phyloP scores from a whole-genome alignment of 2,329 filamentous ascomycete genomes.

The Reticulascus tulasneorum region DNA sequence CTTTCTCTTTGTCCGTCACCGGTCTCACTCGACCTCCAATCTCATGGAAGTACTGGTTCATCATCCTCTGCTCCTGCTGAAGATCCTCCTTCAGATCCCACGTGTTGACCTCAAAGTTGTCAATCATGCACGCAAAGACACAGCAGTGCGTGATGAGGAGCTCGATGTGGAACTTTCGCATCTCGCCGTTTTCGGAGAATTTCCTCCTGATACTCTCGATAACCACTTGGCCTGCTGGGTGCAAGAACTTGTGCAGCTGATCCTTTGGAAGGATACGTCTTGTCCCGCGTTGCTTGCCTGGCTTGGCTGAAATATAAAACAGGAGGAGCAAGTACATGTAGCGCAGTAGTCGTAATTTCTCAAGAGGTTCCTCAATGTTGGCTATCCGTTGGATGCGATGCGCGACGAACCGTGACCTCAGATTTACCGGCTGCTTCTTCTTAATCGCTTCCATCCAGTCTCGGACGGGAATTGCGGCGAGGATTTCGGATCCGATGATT shows the following conservation, averaged over 20 bases:
- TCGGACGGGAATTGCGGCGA: slow-evolving; percentile 64
- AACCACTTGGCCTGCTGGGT: slow-evolving; percentile 56
- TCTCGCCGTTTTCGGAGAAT: slow-evolving; percentile 60
- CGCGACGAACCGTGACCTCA: slow-evolving; percentile 62
- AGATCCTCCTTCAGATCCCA: slow-evolving; percentile 68
- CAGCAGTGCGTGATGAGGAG: slow-evolving; percentile 70
- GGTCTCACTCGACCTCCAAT: slow-evolving; percentile 67
- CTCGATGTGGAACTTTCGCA: slow-evolving; percentile 70
- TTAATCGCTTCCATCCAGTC: slow-evolving; percentile 70
- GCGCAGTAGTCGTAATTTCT: slow-evolving; percentile 54
- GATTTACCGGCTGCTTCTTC: slow-evolving; percentile 51
- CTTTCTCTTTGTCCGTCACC: slow-evolving; percentile 58
- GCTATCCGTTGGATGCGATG: slow-evolving; percentile 53
- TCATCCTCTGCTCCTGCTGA: slow-evolving; percentile 64
- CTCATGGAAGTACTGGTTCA: slow-evolving; percentile 70
- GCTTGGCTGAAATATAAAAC: slow-evolving; percentile 45
- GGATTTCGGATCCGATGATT: slow-evolving; percentile 64
- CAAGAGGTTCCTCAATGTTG: slow-evolving; percentile 48
- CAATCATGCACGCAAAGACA: slow-evolving; percentile 66
- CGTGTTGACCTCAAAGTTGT: slow-evolving; percentile 70
- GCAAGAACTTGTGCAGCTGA: slow-evolving; percentile 54
- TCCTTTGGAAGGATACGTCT: slow-evolving; percentile 56
- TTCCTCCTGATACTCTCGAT: slow-evolving; percentile 65
- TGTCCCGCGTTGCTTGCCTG: slow-evolving; percentile 42
- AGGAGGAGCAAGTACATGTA: slow-evolving; percentile 56